These are phyloP conservation scores for Stephania yunnanensis DNA, from an alignment of 164 flowering plant species.

Conservation along the genomic window DNA sequence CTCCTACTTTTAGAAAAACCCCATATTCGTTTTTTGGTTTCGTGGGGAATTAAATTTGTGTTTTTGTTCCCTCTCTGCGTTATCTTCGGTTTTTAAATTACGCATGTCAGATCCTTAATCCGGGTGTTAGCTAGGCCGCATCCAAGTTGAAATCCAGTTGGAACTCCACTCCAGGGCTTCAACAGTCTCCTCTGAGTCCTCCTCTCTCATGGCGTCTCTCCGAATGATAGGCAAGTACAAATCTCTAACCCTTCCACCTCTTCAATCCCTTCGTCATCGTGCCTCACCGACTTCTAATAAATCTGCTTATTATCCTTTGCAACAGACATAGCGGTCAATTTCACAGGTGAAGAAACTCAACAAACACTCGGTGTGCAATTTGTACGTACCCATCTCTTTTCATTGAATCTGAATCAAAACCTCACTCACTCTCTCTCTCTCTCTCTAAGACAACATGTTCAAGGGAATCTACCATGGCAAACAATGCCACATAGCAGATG, in stretches of 20 bases:
- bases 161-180: neutral
- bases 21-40: no score
- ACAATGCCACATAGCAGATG: conserved; percentile 68
- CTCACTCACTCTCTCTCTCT: neutral
- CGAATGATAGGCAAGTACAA: conserved; percentile 73
- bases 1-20: no score
- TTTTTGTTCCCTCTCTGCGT: no score
- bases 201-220: conserved; percentile 39
- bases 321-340: conserved; percentile 92
- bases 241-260: conserved; percentile 1
- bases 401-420: neutral
- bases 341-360: conserved; percentile 71
- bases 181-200: neutral
- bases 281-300: neutral
- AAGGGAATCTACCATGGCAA: conserved; percentile 91
- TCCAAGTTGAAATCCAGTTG: no score
- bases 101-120: no score
- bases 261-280: neutral
- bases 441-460: conserved; percentile 70
- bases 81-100: no score
- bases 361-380: conserved; percentile 16
- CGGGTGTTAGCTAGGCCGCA: no score
- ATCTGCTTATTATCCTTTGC: neutral
- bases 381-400: neutral
- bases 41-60: no score